Evolutionary conservation across 2,329 filamentous ascomycete genomes (phyloP), one percentile per base, ranked within the genome.

Genomic region (Parastagonospora avenae): DNA sequence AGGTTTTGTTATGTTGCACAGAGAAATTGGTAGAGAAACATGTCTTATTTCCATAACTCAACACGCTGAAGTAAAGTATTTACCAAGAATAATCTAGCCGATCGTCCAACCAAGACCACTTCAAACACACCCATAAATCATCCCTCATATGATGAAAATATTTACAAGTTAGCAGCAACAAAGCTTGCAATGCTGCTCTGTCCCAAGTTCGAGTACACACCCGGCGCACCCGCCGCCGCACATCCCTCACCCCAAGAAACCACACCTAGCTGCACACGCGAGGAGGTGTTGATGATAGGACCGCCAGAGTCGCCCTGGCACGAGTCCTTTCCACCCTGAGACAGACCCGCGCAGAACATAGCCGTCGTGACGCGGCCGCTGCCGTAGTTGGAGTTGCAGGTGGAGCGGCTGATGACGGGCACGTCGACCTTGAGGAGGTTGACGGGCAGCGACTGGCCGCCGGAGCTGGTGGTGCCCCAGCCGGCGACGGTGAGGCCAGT

Each of bases 261-360:
- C 15, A 59, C 8, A 46, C 63, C 63, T 10, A 61, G 30, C 11
- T 64, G 53, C 2, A 43, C 43, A 2, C 32, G 36, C 33, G 50
- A 37, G 27, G 50, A 35, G 8, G 45, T 33, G 52, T 63, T 44
- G 46, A 67, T 46, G 12, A 69, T 55, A 19, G 66, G 64, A 31
- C 66, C 66, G 44, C 66, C 66, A 44, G 48, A 56, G 61, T 69
- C 66, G 52, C 66, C 66, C 62, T 69, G 66, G 66, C 66, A 69
- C 31, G 66, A 69, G 60, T 69, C 66, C 57, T 62, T 64, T 46
- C 66, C 66, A 47, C 66, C 66, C 11, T 46, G 33, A 7, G 58
- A 2, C n/a, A 54, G 4, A 32, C 63, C 66, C 29, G 66, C 66
- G 41, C 66, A 69, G 52, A 63, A 53, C 66, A 69, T 69, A 56